Percentiles rank a stretch among this genome's conserved stretches.
Conservation (phyloP, 2,329 filamentous ascomycete species). For the Epichloe typhina region DNA sequence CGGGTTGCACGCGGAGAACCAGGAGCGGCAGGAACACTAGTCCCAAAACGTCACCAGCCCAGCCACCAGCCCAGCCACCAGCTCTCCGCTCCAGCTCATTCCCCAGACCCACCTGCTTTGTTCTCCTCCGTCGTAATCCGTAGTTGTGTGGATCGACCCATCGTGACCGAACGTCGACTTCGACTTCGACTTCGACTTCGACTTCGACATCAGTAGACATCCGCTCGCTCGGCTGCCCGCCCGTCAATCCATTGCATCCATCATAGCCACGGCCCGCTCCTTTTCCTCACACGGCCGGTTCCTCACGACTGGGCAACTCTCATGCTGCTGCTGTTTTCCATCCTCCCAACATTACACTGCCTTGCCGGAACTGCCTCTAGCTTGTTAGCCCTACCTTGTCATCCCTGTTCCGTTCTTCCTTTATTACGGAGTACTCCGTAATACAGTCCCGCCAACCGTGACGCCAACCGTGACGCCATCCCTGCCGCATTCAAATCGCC, state of each 20-base stretch:
- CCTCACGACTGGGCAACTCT: no score
- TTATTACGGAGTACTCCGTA: background rate
- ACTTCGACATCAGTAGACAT: no score
- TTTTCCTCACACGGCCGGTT: no score
- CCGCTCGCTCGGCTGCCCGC: background rate
- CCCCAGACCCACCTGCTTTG: background rate
- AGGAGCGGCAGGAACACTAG: no score
- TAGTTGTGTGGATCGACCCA: background rate
- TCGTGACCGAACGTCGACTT: background rate
- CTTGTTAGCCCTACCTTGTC: background rate
- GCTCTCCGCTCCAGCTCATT: no score
- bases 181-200: background rate
- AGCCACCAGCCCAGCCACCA: no score
- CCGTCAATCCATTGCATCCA: background rate
- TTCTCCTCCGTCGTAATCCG: background rate
- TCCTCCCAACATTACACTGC: no score
- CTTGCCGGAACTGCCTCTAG: no score
- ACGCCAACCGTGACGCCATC: conserved; percentile 6
- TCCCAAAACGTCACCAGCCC: no score
- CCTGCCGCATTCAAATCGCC: conserved; percentile 5
- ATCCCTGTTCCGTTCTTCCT: background rate
- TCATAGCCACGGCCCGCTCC: no score
- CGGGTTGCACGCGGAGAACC: no score
- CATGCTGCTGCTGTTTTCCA: no score
- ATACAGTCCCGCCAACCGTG: conserved; percentile 1